Evolutionary conservation across 176 grass and related monocot genomes (phyloP).

Genomic region (Rhynchospora breviuscula): DNA sequence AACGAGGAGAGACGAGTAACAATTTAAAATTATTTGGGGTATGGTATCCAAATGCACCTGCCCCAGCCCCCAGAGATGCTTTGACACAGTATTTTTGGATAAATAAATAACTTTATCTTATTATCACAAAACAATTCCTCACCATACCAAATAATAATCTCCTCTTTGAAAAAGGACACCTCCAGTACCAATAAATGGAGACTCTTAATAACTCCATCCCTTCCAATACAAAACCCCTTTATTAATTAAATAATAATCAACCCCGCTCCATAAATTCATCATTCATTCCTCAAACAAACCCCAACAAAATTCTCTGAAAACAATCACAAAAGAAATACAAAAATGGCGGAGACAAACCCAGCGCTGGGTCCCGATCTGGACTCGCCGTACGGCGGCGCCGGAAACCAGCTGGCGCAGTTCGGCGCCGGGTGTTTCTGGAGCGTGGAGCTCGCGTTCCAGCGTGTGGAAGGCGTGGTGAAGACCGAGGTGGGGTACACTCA

Average conservation of each 20-base stretch:
- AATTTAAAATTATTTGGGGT: too few species aligned
- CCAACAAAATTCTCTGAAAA: neutral
- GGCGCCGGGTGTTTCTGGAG: slow-evolving; percentile 96
- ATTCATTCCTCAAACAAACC: neutral
- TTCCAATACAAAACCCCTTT: neutral
- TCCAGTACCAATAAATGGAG: too few species aligned
- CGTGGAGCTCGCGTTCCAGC: slow-evolving; percentile 81
- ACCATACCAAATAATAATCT: too few species aligned
- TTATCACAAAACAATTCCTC: too few species aligned
- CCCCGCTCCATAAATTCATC: neutral
- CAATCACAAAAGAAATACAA: neutral
- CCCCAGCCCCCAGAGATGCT: too few species aligned
- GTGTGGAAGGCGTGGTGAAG: slow-evolving; percentile 65
- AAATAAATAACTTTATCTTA: too few species aligned
- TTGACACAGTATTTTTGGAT: too few species aligned
- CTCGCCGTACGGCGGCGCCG: slow-evolving; percentile 37
- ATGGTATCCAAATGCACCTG: too few species aligned
- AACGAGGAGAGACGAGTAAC: too few species aligned
- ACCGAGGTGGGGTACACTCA: slow-evolving; percentile 91
- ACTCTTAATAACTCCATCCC: too few species aligned
- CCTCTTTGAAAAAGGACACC: too few species aligned
- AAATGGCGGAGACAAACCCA: slow-evolving; percentile 26
- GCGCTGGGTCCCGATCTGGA: slow-evolving; percentile 50
- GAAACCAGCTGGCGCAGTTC: slow-evolving; percentile 69
- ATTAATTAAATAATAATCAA: neutral